Conservation (phyloP, 1,284 basidiomycete genomes). For the Leucoagaricus sp. region DNA sequence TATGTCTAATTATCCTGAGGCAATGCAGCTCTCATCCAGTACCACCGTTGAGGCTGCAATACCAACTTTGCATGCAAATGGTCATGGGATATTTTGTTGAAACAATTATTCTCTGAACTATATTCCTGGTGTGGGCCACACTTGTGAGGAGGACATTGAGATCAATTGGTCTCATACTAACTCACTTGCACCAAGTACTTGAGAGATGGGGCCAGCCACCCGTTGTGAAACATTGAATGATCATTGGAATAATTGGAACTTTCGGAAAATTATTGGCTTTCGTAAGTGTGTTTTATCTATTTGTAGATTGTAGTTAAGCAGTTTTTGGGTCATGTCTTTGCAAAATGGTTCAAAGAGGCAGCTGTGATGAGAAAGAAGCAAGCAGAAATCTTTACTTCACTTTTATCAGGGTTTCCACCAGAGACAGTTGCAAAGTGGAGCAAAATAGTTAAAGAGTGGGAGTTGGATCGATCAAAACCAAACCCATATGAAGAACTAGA, state of each 20-base stretch:
- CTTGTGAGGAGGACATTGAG: slow-evolving; percentile 23
- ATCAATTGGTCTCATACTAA: slow-evolving; percentile 21
- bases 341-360: slow-evolving; percentile 17
- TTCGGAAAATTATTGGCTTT: slow-evolving; percentile 19
- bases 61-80: slow-evolving; percentile 26
- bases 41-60: slow-evolving; percentile 17
- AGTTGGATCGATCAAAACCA: slow-evolving; percentile 12
- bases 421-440: slow-evolving; percentile 15
- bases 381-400: slow-evolving; percentile 6
- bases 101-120: slow-evolving; percentile 17
- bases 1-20: slow-evolving; percentile 17
- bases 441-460: slow-evolving; percentile 19
- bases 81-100: slow-evolving; percentile 19
- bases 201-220: slow-evolving; percentile 23
- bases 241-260: slow-evolving; percentile 25
- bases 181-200: slow-evolving; percentile 20
- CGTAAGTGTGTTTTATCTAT: slow-evolving; percentile 14
- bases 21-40: slow-evolving; percentile 12
- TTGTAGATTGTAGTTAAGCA: slow-evolving; percentile 1
- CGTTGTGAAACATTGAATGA: slow-evolving; percentile 23
- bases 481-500: slow-evolving; percentile 22
- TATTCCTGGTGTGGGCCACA: slow-evolving; percentile 18
- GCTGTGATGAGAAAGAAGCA: slow-evolving; percentile 18
- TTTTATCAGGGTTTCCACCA: slow-evolving; percentile 14
- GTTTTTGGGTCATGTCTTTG: slow-evolving; percentile 3